A percentile compares a stretch with the other conserved stretches of the same genome.
These are phyloP conservation scores for Trichophyton benhamiae DNA, from an alignment of 2,329 filamentous ascomycete genomes.

Conservation along the genomic window DNA sequence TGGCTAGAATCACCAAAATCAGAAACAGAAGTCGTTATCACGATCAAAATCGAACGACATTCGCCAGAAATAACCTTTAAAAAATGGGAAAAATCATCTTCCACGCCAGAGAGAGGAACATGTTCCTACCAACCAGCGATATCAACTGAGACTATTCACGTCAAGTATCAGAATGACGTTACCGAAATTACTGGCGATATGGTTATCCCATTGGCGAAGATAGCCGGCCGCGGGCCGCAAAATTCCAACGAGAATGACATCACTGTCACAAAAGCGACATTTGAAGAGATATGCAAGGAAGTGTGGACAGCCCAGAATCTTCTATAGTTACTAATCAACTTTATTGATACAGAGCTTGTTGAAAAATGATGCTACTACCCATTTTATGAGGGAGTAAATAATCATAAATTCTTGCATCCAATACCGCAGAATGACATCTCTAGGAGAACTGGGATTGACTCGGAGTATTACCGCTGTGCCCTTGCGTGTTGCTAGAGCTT, in stretches of 20 bases:
- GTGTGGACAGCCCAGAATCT: not conserved
- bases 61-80: constrained; percentile 2
- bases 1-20: constrained; percentile 7
- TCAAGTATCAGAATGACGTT: not conserved
- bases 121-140: not conserved
- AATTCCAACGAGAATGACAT: not conserved
- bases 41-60: constrained; percentile 2
- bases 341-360: not conserved
- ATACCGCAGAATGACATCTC: too few relatives aligned
- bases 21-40: constrained; percentile 4
- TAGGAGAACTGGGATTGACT: too few relatives aligned
- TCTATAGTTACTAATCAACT: not conserved
- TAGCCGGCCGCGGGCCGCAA: not conserved
- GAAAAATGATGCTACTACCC: too few relatives aligned
- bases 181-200: not conserved
- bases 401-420: too few relatives aligned
- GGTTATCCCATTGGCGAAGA: not conserved
- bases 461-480: too few relatives aligned
- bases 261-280: not conserved
- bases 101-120: too few relatives aligned
- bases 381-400: too few relatives aligned
- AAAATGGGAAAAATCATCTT: not conserved
- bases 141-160: not conserved
- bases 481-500: too few relatives aligned
- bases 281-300: not conserved